Evolutionary conservation across 345 rosid genomes (phyloP), one percentile per base, ranked within the genome.

Genomic region (Xanthoceras sorbifolium): DNA sequence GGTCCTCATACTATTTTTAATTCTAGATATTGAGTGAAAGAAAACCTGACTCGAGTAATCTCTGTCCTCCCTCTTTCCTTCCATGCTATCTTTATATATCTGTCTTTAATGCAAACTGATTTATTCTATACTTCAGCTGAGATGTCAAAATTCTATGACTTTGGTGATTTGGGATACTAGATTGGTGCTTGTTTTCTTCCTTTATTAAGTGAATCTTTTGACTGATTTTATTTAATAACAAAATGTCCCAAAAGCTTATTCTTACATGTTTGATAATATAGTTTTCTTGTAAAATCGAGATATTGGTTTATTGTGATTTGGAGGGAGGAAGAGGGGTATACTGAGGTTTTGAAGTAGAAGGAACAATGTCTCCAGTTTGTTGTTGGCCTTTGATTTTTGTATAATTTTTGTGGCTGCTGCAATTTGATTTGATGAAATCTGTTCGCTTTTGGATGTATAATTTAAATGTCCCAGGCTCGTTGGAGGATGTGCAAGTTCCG

Each of bases 401-500:
- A 32, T 57, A 29, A 14, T 54, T 22, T 57, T 32, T 55, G 44
- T 64, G 15, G 64, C 50, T 42, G 59, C 23, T 54, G 42, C 73
- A 72, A 48, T 68, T 64, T 79, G 67, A 50, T 66, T 42, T 54
- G 46, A 59, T 36, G 23, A 29, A 64, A 40, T 50, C 54, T 6
- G 3, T 77, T 34, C 62, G 73, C 9, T 59, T 50, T 71, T 75
- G 75, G 76, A 70, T 78, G n/a, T 78, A 34, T 67, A 75, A 40
- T 5, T 40, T 69, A 73, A 76, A 79, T 74, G 36, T 77, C 9
- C 44, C 81, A 96, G 99, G 91, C 89, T 80, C 60, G 82, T 76
- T 96, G 97, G 99, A 89, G 93, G 84, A 80, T 88, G 85, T 79
- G 65, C 88, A 90, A 87, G 84, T 87, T 89, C 84, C 94, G 86